Conservation (phyloP, 306 rosid species). For the Potentilla sterilis region DNA sequence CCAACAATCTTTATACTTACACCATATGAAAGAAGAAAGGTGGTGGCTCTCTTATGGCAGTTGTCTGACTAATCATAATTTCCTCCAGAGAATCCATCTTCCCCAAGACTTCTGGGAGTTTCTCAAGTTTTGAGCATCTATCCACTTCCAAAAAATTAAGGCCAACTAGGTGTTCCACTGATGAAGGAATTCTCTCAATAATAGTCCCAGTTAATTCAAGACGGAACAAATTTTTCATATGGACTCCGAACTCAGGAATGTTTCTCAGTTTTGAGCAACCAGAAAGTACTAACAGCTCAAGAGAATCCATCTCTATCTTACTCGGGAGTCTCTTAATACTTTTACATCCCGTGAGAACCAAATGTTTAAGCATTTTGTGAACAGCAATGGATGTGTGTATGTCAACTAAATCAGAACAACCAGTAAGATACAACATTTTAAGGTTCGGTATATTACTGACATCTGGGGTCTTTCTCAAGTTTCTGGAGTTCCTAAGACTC, state of each 20-base stretch:
- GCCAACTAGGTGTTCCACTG: not conserved
- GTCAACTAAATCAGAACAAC: constrained; percentile 7
- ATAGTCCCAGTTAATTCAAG: not conserved
- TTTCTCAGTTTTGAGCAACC: constrained; percentile 8
- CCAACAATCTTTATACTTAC: too few relatives aligned
- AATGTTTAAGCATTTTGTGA: not conserved
- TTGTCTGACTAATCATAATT: not conserved
- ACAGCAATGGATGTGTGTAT: constrained; percentile 19
- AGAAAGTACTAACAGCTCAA: not conserved
- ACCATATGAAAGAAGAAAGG: not conserved
- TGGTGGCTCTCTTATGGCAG: not conserved
- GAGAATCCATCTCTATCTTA: constrained; percentile 8
- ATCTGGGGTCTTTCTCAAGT: constrained; percentile 14
- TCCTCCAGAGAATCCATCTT: not conserved
- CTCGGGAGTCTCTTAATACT: constrained; percentile 8
- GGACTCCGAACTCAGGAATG: not conserved
- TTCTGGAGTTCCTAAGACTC: not conserved
- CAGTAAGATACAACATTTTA: not conserved
- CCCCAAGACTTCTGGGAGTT: constrained; percentile 8
- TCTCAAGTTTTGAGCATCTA: not conserved
- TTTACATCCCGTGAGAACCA: not conserved
- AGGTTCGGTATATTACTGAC: not conserved
- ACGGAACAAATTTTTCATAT: not conserved
- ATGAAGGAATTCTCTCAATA: constrained; percentile 10
- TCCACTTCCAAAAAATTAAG: not conserved